These are phyloP conservation scores for Mimosa bimucronata DNA, from an alignment of 306 rosid species.

Conservation along the genomic window DNA sequence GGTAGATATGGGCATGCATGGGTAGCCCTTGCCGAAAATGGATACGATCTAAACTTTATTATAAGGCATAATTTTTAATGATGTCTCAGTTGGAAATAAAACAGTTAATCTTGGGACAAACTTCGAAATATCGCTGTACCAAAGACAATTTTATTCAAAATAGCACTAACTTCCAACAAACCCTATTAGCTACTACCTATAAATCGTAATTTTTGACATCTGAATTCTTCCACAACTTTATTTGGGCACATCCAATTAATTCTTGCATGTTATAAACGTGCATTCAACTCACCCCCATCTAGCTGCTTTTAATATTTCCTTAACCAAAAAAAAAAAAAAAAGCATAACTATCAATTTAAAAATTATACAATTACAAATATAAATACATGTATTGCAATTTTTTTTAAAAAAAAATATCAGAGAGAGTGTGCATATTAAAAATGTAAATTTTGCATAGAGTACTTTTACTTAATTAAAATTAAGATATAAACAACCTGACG, in stretches of 20 bases:
- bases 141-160: not conserved
- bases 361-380: not conserved
- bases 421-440: not conserved
- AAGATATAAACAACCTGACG: not conserved
- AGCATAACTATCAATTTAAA: not conserved
- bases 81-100: not conserved
- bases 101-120: conserved; percentile 25
- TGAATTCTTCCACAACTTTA: conserved; percentile 29
- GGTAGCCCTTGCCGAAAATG: conserved; percentile 32
- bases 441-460: not conserved
- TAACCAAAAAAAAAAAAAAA: not conserved
- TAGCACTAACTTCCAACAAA: conserved; percentile 25
- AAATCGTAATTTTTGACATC: conserved; percentile 19
- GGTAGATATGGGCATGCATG: conserved; percentile 40
- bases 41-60: not conserved
- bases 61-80: not conserved
- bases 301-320: conserved; percentile 30
- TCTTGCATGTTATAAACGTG: conserved; percentile 50
- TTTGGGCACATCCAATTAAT: not conserved
- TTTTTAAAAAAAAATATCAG: no score
- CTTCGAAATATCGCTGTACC: conserved; percentile 1
- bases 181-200: not conserved
- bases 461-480: no score
- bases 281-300: conserved; percentile 47
- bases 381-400: not conserved